Conservation (phyloP, 768 basidiomycete species). For the Suillus fuscotomentosus region DNA sequence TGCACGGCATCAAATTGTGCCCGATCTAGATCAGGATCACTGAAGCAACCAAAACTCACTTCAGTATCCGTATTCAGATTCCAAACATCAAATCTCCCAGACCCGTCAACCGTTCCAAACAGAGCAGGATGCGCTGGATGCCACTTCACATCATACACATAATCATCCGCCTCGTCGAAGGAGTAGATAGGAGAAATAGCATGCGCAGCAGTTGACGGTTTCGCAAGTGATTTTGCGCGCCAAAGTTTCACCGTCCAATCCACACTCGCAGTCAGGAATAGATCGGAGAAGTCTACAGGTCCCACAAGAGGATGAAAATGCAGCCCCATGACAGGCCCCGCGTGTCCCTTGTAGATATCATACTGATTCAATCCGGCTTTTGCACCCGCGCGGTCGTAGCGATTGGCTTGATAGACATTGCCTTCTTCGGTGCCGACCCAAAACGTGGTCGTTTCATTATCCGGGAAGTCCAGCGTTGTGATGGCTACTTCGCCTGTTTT, state of each 20-base stretch:
- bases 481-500: slow-evolving; percentile 98
- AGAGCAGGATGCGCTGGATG: slow-evolving; percentile 93
- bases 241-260: slow-evolving; percentile 99
- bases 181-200: slow-evolving; percentile 79
- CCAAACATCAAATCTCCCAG: slow-evolving; percentile 96
- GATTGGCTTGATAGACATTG: slow-evolving; percentile 93
- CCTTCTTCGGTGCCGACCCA: slow-evolving; percentile 99
- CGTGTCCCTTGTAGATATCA: slow-evolving; percentile 91
- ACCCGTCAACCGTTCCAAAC: slow-evolving; percentile 92
- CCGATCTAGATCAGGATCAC: background rate
- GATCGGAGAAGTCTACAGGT: slow-evolving; percentile 91
- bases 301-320: slow-evolving; percentile 93
- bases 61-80: slow-evolving; percentile 97
- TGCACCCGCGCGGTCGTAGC: slow-evolving; percentile 94
- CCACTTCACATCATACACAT: slow-evolving; percentile 99
- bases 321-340: slow-evolving; percentile 91
- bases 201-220: slow-evolving; percentile 58
- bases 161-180: slow-evolving; percentile 97
- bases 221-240: slow-evolving; percentile 77
- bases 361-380: slow-evolving; percentile 94
- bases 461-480: slow-evolving; percentile 90
- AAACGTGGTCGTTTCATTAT: slow-evolving; percentile 95
- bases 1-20: background rate
- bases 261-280: slow-evolving; percentile 90
- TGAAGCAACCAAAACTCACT: slow-evolving; percentile 45